Percentiles rank a stretch among this genome's conserved stretches.
phyloP scores from a whole-genome alignment of 805 yeast species.

The Kodamaea jinghongensis region DNA sequence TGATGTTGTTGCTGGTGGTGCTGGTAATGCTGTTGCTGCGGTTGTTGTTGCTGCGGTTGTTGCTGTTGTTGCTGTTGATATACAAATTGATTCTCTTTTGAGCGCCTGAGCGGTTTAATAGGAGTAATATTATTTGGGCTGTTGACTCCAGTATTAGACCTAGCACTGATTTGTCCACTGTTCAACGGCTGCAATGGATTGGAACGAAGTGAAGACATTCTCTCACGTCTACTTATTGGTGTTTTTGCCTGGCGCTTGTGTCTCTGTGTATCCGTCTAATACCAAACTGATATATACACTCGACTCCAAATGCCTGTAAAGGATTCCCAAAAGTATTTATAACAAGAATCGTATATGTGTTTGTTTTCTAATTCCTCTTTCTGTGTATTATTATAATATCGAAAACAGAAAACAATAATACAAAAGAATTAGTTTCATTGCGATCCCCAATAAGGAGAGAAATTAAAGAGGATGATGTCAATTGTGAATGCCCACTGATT shows the following conservation, averaged over 20 bases:
- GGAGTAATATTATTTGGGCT: constrained; percentile 35
- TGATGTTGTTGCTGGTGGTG: constrained; percentile 6
- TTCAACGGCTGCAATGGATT: constrained; percentile 57
- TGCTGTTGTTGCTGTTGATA: constrained; percentile 10
- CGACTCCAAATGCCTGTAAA: constrained; percentile 1
- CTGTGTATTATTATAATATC: constrained; percentile 10
- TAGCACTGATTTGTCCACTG: constrained; percentile 49
- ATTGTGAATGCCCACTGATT: too few species aligned
- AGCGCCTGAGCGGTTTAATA: constrained; percentile 32
- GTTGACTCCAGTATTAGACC: constrained; percentile 19
- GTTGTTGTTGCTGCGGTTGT: constrained; percentile 16
- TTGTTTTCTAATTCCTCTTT: constrained; percentile 12
- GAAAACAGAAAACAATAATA: constrained; percentile 11
- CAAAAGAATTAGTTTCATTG: constrained; percentile 4
- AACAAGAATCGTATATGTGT: constrained; percentile 5
- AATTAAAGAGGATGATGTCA: too few species aligned
- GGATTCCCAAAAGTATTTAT: constrained; percentile 2
- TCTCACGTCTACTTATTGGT: not conserved
- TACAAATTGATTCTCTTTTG: constrained; percentile 19
- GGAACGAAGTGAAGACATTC: constrained; percentile 13
- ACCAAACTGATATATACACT: too few species aligned
- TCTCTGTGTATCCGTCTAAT: too few species aligned
- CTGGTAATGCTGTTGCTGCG: constrained; percentile 9
- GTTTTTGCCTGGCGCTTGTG: too few species aligned
- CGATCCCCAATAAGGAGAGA: not conserved